Conservation (phyloP, 352 stramenopile genomes). For the Salisapilia sapeloensis region DNA sequence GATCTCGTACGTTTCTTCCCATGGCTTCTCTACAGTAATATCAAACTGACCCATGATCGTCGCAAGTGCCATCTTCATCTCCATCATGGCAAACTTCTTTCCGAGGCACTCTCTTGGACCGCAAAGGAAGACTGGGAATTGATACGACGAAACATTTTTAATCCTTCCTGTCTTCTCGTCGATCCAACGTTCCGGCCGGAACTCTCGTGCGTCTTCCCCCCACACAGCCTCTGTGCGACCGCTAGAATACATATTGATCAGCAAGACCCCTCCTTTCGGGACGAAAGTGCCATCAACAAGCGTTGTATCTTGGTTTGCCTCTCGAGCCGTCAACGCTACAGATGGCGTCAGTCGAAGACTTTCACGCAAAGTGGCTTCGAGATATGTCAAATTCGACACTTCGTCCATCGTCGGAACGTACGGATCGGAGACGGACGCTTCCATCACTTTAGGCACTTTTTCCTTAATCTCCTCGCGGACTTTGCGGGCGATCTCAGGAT, state of each 20-base stretch:
- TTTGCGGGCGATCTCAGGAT: constrained; percentile 26
- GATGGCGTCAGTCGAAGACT: constrained; percentile 47
- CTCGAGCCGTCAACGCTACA: constrained; percentile 31
- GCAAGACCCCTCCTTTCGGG: constrained; percentile 5
- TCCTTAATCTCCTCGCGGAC: constrained; percentile 34
- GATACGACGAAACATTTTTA: constrained; percentile 7
- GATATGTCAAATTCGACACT: constrained; percentile 29
- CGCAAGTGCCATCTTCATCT: constrained; percentile 41
- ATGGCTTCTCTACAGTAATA: constrained; percentile 17
- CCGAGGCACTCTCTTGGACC: constrained; percentile 44
- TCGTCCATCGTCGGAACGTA: constrained; percentile 19
- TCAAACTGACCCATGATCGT: constrained; percentile 30
- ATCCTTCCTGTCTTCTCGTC: constrained; percentile 4
- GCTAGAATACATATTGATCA: constrained; percentile 13
- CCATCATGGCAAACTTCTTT: constrained; percentile 24
- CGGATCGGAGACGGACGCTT: constrained; percentile 1
- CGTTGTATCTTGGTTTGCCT: constrained; percentile 13
- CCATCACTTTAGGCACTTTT: constrained; percentile 7
- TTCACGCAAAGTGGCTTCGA: constrained; percentile 40
- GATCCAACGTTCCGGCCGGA: constrained; percentile 17
- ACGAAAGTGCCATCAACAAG: constrained; percentile 30
- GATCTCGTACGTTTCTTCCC: constrained; percentile 20
- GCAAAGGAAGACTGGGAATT: constrained; percentile 23
- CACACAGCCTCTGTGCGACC: constrained; percentile 11
- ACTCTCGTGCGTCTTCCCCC: constrained; percentile 13